phyloP scores from a whole-genome alignment of 495 filamentous ascomycete species.

The Xylaria venustula region DNA sequence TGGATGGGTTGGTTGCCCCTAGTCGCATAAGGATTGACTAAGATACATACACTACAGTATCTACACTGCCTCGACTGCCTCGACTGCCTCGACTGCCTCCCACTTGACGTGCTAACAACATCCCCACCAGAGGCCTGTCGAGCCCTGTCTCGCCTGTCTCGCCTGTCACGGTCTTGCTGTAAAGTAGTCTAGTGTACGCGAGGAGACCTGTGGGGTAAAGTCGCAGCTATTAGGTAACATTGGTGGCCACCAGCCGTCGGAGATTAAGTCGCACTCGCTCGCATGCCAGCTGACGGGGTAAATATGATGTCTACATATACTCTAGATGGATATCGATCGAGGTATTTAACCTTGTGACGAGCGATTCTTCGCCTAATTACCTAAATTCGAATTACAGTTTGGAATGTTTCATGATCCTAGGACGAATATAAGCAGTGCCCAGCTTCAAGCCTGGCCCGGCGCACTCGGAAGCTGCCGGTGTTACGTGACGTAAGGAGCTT shows the following conservation, averaged over 20 bases:
- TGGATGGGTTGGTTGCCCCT: not conserved
- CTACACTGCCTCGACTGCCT: not conserved
- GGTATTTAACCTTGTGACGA: not conserved
- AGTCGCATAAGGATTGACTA: not conserved
- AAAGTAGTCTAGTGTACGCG: not conserved
- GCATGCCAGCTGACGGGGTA: conserved; percentile 1
- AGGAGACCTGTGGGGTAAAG: conserved; percentile 1
- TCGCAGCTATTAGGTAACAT: not conserved
- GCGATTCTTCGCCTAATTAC: not conserved
- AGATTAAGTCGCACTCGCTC: not conserved
- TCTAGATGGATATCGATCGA: conserved; percentile 2
- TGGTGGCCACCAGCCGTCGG: not conserved
- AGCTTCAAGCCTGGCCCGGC: too few relatives aligned
- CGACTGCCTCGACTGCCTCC: not conserved
- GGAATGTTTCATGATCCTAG: not conserved
- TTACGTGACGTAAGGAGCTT: not conserved
- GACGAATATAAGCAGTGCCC: too few relatives aligned
- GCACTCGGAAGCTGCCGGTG: too few relatives aligned
- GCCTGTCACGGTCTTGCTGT: not conserved
- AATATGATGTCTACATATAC: not conserved
- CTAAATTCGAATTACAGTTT: not conserved
- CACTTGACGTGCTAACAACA: not conserved
- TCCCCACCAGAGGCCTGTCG: not conserved
- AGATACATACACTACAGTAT: not conserved
- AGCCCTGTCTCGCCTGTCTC: not conserved